A percentile compares a stretch with the other conserved stretches of the same genome.
These are phyloP conservation scores for Sclerotinia trifoliorum DNA, from an alignment of 2,329 filamentous ascomycete genomes.

Conservation along the genomic window DNA sequence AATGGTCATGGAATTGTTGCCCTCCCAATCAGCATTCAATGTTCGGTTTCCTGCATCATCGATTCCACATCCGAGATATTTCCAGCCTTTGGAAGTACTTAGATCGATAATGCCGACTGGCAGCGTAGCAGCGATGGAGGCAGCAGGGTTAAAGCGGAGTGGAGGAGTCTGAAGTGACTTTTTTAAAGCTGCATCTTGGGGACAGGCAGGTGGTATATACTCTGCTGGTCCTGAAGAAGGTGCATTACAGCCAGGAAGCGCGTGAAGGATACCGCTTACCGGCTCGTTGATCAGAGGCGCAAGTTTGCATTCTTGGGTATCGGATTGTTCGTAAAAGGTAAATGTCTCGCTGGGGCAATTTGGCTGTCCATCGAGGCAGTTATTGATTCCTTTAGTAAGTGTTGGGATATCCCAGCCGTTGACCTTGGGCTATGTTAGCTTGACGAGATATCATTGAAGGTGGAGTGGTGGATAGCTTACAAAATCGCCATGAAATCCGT, in stretches of 20 bases:
- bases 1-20: conserved; percentile 14
- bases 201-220: conserved; percentile 9
- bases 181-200: conserved; percentile 1
- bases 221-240: conserved; percentile 13
- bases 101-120: conserved; percentile 10
- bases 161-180: not conserved
- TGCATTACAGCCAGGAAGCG: conserved; percentile 20
- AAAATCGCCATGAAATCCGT: conserved; percentile 25
- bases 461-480: not conserved
- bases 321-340: conserved; percentile 21
- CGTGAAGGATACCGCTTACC: not conserved
- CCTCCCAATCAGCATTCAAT: conserved; percentile 17
- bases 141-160: not conserved
- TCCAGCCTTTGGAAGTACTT: conserved; percentile 17
- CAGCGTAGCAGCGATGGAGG: not conserved
- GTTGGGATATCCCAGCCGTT: conserved; percentile 21
- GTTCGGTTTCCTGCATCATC: conserved; percentile 13
- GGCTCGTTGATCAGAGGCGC: conserved; percentile 16
- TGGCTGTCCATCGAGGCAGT: conserved; percentile 15
- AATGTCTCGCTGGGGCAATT: conserved; percentile 13
- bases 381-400: conserved; percentile 19
- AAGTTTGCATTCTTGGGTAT: conserved; percentile 21
- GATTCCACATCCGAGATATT: conserved; percentile 19
- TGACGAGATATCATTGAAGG: not conserved
- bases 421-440: conserved; percentile 9